Conservation (phyloP, 805 yeast genomes). For the Groenewaldozyma salmanticensis region DNA sequence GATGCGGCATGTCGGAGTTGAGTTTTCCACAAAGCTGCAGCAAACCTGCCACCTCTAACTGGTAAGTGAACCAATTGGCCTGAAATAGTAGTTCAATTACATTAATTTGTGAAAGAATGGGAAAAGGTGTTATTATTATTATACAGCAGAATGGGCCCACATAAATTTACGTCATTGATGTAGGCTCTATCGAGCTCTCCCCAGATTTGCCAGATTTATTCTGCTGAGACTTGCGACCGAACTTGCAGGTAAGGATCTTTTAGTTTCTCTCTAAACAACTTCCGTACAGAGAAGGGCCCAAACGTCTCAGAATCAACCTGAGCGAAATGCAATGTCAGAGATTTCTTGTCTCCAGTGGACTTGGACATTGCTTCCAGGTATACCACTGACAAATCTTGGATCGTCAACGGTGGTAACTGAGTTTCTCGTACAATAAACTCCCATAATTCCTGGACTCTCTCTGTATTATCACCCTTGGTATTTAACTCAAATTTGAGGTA, state of each 20-base stretch:
- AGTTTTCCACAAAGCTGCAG: too few species aligned
- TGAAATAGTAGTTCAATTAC: too few species aligned
- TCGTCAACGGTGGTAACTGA: slow-evolving; percentile 18
- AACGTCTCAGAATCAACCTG: slow-evolving; percentile 17
- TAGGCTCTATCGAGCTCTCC: too few species aligned
- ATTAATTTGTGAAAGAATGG: too few species aligned
- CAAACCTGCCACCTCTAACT: too few species aligned
- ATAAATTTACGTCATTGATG: too few species aligned
- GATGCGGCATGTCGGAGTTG: too few species aligned
- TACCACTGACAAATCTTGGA: slow-evolving; percentile 22
- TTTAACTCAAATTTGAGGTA: slow-evolving; percentile 1
- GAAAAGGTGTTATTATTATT: too few species aligned
- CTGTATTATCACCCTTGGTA: slow-evolving; percentile 2
- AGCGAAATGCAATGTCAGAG: slow-evolving; percentile 9
- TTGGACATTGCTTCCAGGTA: slow-evolving; percentile 19
- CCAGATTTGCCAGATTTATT: too few species aligned
- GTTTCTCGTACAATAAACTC: slow-evolving; percentile 15
- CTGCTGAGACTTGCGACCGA: too few species aligned
- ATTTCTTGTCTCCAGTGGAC: slow-evolving; percentile 2
- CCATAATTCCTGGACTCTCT: slow-evolving; percentile 12
- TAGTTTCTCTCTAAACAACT: slow-evolving; percentile 13
- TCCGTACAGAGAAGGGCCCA: slow-evolving; percentile 17
- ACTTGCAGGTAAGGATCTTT: neutral
- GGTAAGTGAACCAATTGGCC: too few species aligned
- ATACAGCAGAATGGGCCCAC: too few species aligned